Evolutionary conservation across 345 rosid species (phyloP).

Genomic region (Gossypium bickii): DNA sequence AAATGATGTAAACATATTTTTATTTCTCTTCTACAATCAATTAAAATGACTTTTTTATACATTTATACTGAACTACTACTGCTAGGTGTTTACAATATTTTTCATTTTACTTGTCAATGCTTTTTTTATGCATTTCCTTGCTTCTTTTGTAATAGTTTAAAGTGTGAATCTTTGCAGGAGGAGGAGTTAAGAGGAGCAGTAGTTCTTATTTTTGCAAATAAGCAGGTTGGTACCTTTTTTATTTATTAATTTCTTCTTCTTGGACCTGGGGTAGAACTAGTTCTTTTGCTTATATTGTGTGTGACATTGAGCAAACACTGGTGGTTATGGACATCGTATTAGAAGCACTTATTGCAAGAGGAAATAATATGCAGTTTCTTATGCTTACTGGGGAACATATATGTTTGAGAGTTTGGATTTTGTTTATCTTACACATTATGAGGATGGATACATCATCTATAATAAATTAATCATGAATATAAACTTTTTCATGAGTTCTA

Average conservation of each 20-base stretch:
- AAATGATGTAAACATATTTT: neutral
- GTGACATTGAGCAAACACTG: neutral
- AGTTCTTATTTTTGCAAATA: constrained; percentile 63
- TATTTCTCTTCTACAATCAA: neutral
- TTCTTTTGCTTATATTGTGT: neutral
- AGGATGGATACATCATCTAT: neutral
- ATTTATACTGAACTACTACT: neutral
- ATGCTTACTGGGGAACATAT: neutral
- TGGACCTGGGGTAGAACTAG: neutral
- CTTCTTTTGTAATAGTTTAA: neutral
- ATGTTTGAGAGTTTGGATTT: neutral
- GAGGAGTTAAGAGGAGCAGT: constrained; percentile 67
- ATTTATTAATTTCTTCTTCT: neutral
- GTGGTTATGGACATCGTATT: neutral
- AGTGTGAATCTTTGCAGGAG: constrained; percentile 36
- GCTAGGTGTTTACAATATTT: neutral
- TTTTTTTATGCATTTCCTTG: neutral
- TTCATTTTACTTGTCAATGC: neutral
- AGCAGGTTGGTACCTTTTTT: constrained; percentile 42
- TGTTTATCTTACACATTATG: neutral
- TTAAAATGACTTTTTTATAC: neutral
- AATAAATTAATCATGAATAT: neutral
- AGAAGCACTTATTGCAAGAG: neutral
- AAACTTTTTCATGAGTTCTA: neutral
- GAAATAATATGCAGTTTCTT: constrained; percentile 4